Base-by-base conservation (phyloP, 768 basidiomycete species). In the Pholiota molesta region DNA sequence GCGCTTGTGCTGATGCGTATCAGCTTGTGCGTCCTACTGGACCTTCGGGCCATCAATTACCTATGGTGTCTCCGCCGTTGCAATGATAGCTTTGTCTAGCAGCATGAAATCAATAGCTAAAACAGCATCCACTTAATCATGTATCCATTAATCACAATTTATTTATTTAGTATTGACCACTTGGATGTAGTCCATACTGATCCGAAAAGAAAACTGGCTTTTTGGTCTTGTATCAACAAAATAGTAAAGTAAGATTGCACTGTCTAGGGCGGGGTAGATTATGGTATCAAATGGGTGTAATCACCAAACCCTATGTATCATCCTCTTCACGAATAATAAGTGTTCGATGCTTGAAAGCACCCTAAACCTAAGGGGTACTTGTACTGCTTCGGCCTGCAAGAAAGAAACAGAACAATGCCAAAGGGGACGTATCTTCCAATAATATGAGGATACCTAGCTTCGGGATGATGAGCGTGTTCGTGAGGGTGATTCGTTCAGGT, bases 11-110 rank as follows among this genome's bases (percentile, higher is more conserved):
- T 60, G 52, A 58, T 51, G 21, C 6, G 23, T 39, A 51, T 51
- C 57, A 95, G 93, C 93, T 5, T 95, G 93, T 72, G 92, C 85
- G 29, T 88, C 86, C 13, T 95, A 95, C 71, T 95, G 93, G 93
- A 91, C 92, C 3, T 88, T 94, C 67, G 92, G 92, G 4, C 93
- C 93, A 45, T 84, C 90, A 8, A 62, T 80, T 51, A 95, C 92
- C n/a, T 95, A 95, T 62, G 78, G 79, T 1, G 72, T 81, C 13
- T 83, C 88, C 44, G 89, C 87, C 0, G 63, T 83, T 23, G 84
- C 87, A 0, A 94, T 92, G 90, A 70, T 84, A 16, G 74, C 75
- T 21, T 75, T 95, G 56, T 82, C 86, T 3, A 64, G 71, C 19
- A 74, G 74, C 52, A 93, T 94, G 90, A 80, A 75, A 68, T 72